Evolutionary conservation across 768 basidiomycete species (phyloP), one percentile per base, ranked within the genome.

Genomic region (Floccularia luteovirens): DNA sequence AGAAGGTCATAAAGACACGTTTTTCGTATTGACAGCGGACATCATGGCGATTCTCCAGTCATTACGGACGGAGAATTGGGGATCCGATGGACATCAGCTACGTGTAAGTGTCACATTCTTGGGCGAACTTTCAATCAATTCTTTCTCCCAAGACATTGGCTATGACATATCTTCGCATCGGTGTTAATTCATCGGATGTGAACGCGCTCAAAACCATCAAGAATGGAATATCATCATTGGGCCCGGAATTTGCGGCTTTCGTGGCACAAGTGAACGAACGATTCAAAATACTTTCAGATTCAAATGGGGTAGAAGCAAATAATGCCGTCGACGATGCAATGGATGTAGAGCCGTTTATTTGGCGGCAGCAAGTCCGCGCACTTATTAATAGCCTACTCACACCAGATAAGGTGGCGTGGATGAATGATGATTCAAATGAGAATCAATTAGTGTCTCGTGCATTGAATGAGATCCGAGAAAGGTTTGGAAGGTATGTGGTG

Each of bases 391-490:
- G 61, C 1, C 60, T 82, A 30, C 59, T 76, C 14, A 48, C 61
- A 39, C 69, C 72, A 14, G 66, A 71, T 41, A 53, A 64, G 1
- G 48, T 75, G 5, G 50, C 61, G 10, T 82, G 77, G 80, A 75
- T 74, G 67, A 72, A 73, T 19, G 71, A 74, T 34, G 75, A 77
- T 34, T 50, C 70, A 14, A 48, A 63, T 1, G 67, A 75, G 27
- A 48, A 54, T 4, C 55, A 69, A 13, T 74, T 71, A 33, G 61
- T 64, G 16, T 43, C 54, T 23, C 64, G 67, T 23, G 69, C 70
- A 4, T 45, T 84, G 1, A 53, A 62, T n/a, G 67, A 73, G 31
- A 51, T 84, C 12, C 58, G 55, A 24, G 57, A 51, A 2, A 56
- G 64, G 39, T 72, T 73, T 46, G 62, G 59, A 50, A 62, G 66